phyloP scores from a whole-genome alignment of 2,329 filamentous ascomycete genomes.

The Diplodia scrobiculata region DNA sequence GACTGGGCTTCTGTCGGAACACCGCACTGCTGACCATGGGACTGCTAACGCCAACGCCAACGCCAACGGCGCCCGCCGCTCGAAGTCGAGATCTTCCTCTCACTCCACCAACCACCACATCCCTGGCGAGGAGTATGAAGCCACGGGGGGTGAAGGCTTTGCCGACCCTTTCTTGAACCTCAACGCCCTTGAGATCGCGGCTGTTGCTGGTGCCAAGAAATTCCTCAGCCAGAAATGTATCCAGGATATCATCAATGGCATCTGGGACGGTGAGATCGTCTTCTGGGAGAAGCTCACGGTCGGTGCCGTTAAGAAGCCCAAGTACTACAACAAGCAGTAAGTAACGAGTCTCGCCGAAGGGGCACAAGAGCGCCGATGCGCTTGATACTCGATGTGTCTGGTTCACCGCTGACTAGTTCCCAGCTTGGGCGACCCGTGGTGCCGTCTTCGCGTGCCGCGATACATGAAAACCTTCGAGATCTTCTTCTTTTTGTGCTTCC shows the following conservation, averaged over 20 bases:
- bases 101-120: constrained; percentile 37
- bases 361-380: too few species aligned
- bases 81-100: constrained; percentile 46
- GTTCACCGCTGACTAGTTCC: neutral
- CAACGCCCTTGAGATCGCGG: constrained; percentile 85
- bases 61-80: neutral
- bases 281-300: constrained; percentile 82
- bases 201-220: constrained; percentile 77
- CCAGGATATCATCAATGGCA: constrained; percentile 79
- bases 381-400: neutral
- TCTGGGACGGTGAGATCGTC: constrained; percentile 83
- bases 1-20: constrained; percentile 27
- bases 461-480: constrained; percentile 86
- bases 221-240: constrained; percentile 79
- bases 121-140: constrained; percentile 35
- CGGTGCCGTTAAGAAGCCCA: constrained; percentile 71
- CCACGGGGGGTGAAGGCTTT: constrained; percentile 59
- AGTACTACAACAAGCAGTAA: constrained; percentile 67
- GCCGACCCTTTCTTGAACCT: constrained; percentile 74
- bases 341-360: constrained; percentile 6
- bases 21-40: constrained; percentile 22
- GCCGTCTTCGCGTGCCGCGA: constrained; percentile 73
- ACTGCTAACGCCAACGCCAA: constrained; percentile 41
- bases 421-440: constrained; percentile 61
- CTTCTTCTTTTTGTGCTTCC: constrained; percentile 73